These are phyloP conservation scores for Aspergillus brasiliensis DNA, from an alignment of 2,329 filamentous ascomycete species.

Conservation along the genomic window DNA sequence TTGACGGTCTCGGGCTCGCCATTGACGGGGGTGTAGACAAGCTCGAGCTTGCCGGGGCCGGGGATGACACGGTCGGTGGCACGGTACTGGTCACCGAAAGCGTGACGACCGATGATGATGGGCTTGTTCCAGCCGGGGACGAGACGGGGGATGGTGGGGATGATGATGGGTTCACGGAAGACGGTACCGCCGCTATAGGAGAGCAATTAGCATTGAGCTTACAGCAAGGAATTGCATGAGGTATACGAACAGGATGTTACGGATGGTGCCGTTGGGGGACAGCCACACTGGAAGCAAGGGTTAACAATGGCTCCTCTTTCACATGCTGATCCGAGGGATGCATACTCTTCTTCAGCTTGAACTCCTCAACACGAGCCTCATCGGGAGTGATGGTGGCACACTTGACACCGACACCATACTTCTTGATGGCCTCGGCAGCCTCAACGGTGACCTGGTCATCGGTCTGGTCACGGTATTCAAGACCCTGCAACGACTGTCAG, in stretches of 20 bases:
- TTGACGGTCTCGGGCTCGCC: slow-evolving; percentile 81
- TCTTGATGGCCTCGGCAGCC: slow-evolving; percentile 95
- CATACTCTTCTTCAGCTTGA: slow-evolving; percentile 96
- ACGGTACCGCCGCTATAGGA: slow-evolving; percentile 76
- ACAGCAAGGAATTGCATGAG: background rate
- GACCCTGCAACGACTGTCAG: slow-evolving; percentile 55
- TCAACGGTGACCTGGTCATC: slow-evolving; percentile 95
- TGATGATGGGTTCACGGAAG: slow-evolving; percentile 98
- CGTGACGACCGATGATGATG: slow-evolving; percentile 98
- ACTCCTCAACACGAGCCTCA: slow-evolving; percentile 94
- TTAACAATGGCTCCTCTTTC: slow-evolving; percentile 17
- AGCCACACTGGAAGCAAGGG: slow-evolving; percentile 74
- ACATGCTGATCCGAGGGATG: slow-evolving; percentile 1
- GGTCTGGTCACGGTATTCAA: slow-evolving; percentile 93
- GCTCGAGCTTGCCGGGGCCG: slow-evolving; percentile 83
- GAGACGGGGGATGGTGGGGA: slow-evolving; percentile 86
- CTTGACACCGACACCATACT: slow-evolving; percentile 98
- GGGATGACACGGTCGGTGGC: slow-evolving; percentile 87
- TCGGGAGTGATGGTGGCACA: slow-evolving; percentile 99
- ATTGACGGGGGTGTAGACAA: slow-evolving; percentile 86
- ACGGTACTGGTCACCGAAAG: slow-evolving; percentile 97
- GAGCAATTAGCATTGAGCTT: slow-evolving; percentile 18
- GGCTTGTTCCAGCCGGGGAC: slow-evolving; percentile 98
- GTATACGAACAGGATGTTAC: slow-evolving; percentile 61
- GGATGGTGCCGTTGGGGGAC: slow-evolving; percentile 88